A percentile compares a stretch with the other conserved stretches of the same genome.
Conservation (phyloP, 2,329 filamentous ascomycete genomes). For the Fusarium tjaetaba region DNA sequence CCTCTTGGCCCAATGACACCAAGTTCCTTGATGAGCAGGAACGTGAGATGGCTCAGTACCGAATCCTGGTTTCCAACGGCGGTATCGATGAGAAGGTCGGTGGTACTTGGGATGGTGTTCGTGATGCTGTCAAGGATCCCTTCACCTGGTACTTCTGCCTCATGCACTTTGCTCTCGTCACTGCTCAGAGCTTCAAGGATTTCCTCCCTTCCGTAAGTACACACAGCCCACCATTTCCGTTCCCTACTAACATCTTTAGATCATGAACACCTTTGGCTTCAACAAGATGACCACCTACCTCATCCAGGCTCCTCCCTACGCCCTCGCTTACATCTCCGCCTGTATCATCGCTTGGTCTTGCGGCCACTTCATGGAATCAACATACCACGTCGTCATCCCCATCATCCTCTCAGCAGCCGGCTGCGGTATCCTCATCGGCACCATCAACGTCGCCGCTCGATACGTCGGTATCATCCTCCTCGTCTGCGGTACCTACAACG, state of each 20-base stretch:
- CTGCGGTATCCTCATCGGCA: conserved; percentile 55
- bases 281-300: conserved; percentile 50
- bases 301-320: conserved; percentile 54
- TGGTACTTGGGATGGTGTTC: conserved; percentile 52
- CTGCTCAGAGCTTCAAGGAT: conserved; percentile 54
- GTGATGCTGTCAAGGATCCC: conserved; percentile 48
- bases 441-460: conserved; percentile 53
- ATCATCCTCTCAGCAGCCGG: conserved; percentile 51
- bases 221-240: rapidly evolving
- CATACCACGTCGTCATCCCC: conserved; percentile 53
- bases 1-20: conserved; percentile 46
- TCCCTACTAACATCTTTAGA: conserved; percentile 24
- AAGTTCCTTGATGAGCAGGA: conserved; percentile 52
- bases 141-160: conserved; percentile 53
- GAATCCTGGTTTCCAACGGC: conserved; percentile 50
- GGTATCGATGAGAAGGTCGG: conserved; percentile 51
- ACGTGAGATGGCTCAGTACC: conserved; percentile 51
- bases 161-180: conserved; percentile 56
- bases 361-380: conserved; percentile 51
- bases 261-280: conserved; percentile 46
- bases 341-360: conserved; percentile 52
- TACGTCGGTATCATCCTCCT: conserved; percentile 56
- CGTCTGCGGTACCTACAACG: conserved; percentile 52
- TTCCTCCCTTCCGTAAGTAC: conserved; percentile 53
- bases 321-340: conserved; percentile 55